These are phyloP conservation scores for Microbotryum scabiosae DNA, from an alignment of 1,284 basidiomycete genomes.

Conservation along the genomic window DNA sequence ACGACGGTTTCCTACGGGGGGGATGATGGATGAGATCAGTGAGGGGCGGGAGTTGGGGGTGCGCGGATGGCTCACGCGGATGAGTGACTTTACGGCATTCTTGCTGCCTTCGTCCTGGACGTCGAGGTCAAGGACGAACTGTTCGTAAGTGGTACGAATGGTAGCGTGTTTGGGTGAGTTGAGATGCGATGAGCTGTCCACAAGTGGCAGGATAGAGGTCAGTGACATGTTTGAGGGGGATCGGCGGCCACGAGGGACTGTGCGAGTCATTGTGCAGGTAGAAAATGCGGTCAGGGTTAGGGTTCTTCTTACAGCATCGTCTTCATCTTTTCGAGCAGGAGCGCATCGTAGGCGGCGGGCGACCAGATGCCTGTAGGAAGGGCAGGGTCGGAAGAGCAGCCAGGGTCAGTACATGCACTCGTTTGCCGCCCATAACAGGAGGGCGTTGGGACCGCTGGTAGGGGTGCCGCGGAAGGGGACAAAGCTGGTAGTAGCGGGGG, in stretches of 20 bases:
- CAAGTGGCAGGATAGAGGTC: neutral
- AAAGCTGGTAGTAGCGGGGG: too few relatives aligned
- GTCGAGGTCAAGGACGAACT: conserved; percentile 16
- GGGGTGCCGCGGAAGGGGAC: too few relatives aligned
- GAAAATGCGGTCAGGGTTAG: too few relatives aligned
- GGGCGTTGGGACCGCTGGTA: too few relatives aligned
- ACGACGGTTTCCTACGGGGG: too few relatives aligned
- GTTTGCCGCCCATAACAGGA: too few relatives aligned
- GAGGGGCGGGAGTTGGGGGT: too few relatives aligned
- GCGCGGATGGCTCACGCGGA: conserved; percentile 10
- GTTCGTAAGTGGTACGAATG: conserved; percentile 3
- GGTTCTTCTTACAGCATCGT: conserved; percentile 9
- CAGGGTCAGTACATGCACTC: too few relatives aligned
- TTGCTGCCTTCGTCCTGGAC: conserved; percentile 3
- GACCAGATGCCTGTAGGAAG: conserved; percentile 9
- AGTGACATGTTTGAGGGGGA: neutral
- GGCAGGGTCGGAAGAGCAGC: too few relatives aligned
- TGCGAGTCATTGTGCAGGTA: too few relatives aligned
- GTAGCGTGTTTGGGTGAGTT: conserved; percentile 1
- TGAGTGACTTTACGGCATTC: conserved; percentile 9
- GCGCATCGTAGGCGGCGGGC: conserved; percentile 15
- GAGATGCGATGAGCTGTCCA: neutral
- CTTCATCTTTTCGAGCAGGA: conserved; percentile 18
- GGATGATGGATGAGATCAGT: too few relatives aligned
- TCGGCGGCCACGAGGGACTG: too few relatives aligned